Evolutionary conservation across 352 stramenopile species (phyloP), one percentile per base, ranked within the genome.

Genomic region (Globisporangium ultimum): DNA sequence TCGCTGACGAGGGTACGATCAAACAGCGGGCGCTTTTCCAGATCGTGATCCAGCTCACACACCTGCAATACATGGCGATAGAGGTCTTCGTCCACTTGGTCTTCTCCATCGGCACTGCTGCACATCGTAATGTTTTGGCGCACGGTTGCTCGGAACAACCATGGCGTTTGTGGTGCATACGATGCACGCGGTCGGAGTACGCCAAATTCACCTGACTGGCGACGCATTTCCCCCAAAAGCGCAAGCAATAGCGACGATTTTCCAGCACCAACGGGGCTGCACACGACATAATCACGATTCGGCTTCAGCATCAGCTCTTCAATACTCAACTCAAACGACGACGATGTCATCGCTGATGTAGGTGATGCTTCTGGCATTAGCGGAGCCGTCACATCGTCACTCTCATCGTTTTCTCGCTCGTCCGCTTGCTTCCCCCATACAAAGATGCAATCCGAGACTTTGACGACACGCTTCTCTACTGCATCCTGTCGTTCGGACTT

Each of bases 201-300:
- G 24, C 48, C 18, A 7, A 79, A 57, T 7, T 42, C 28, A 38
- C 75, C 75, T 10, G 51, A 58, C n/a, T 63, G 57, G 45, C 58
- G 72, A 22, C 89, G 81, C 84, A 99, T 98, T 69, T 99, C 97
- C 10, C 97, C 97, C 1, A 99, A 66, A 48, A 99, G 70, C 4
- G 93, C 91, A 6, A 94, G 83, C 15, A 99, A 69, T 1, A 99
- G 81, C 0, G 92, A 98, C 22, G 87, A 97, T 67, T 99, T 99
- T 2, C 97, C 97, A 14, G 78, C 84, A 1, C 97, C 97, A 2
- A 99, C 95, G 2, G 78, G 70, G 1, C 97, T 97, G 48, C 77
- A 89, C 0, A 97, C 71, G 11, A 93, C 64, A 55, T 87, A 89
- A 1, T 70, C 78, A 2, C 63, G 64, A 43, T 71, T 63, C 9